Percentiles rank a stretch among this genome's conserved stretches.
phyloP scores from a whole-genome alignment of 148 eudicot genomes.

The Rhododendron mucronatum region DNA sequence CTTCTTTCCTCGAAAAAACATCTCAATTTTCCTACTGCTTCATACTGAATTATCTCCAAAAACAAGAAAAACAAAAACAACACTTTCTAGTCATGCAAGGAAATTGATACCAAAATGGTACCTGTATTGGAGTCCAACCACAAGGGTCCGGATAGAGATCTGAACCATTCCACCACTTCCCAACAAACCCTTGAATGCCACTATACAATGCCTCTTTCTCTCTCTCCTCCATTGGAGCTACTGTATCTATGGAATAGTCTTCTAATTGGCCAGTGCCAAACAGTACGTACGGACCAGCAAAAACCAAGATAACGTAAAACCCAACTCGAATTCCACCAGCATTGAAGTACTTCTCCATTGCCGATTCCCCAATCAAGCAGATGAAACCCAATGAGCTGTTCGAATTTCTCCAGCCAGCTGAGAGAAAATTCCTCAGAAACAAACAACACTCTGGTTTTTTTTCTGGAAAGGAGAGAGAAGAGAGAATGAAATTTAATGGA shows the following conservation, averaged over 20 bases:
- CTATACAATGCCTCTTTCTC: constrained; percentile 58
- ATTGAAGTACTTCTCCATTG: neutral
- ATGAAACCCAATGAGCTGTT: neutral
- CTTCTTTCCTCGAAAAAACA: neutral
- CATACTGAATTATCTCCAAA: neutral
- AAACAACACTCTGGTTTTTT: neutral
- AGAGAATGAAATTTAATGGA: neutral
- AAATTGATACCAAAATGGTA: constrained; percentile 3
- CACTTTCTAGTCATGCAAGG: neutral
- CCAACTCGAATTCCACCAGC: neutral
- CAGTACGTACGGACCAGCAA: neutral
- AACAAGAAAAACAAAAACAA: neutral
- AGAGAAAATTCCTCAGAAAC: neutral
- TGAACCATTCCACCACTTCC: constrained; percentile 81
- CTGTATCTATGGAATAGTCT: constrained; percentile 1
- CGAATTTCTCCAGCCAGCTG: neutral
- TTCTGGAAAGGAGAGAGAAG: neutral
- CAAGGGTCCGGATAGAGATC: constrained; percentile 90
- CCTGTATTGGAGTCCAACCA: constrained; percentile 96
- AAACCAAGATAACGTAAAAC: neutral
- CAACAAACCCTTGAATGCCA: constrained; percentile 84
- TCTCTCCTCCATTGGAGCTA: constrained; percentile 49
- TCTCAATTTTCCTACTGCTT: neutral
- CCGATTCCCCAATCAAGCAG: neutral
- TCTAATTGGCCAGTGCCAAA: constrained; percentile 5